A percentile compares a stretch with the other conserved stretches of the same genome.
Conservation (phyloP, 2,329 filamentous ascomycete species). For the Sarocladium strictum region DNA sequence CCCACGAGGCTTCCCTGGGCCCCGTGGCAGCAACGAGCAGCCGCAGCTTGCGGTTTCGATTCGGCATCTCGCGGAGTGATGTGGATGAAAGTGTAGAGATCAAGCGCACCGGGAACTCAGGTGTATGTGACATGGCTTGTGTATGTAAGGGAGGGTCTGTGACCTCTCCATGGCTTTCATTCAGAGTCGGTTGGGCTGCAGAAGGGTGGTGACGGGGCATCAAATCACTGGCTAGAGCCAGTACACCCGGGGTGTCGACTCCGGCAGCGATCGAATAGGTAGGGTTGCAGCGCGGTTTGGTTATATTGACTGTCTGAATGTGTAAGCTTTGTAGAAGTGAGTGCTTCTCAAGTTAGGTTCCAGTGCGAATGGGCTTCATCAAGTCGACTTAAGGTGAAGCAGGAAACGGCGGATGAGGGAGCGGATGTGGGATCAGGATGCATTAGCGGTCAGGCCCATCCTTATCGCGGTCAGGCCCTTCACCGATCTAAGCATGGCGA, state of each 20-base stretch:
- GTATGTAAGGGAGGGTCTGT: not conserved
- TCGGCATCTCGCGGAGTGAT: slow-evolving; percentile 30
- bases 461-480: not conserved
- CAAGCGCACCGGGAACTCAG: not conserved
- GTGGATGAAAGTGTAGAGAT: slow-evolving; percentile 24
- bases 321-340: not conserved
- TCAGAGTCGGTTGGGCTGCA: not conserved
- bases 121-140: slow-evolving; percentile 20
- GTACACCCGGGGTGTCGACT: not conserved
- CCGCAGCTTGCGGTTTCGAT: slow-evolving; percentile 41
- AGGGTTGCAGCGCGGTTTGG: not conserved
- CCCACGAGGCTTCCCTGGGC: slow-evolving; percentile 58
- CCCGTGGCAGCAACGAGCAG: slow-evolving; percentile 63
- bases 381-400: not conserved
- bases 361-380: not conserved
- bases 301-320: not conserved
- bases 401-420: slow-evolving; percentile 4
- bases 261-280: not conserved
- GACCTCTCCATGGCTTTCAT: slow-evolving; percentile 5
- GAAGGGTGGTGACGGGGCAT: slow-evolving; percentile 23
- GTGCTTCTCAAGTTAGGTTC: not conserved
- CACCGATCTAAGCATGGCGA: not conserved
- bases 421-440: not conserved
- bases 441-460: slow-evolving; percentile 6
- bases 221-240: slow-evolving; percentile 21